Evolutionary conservation across 1,139 yeast genomes (phyloP).

Genomic region (Hanseniaspora gamundiae): DNA sequence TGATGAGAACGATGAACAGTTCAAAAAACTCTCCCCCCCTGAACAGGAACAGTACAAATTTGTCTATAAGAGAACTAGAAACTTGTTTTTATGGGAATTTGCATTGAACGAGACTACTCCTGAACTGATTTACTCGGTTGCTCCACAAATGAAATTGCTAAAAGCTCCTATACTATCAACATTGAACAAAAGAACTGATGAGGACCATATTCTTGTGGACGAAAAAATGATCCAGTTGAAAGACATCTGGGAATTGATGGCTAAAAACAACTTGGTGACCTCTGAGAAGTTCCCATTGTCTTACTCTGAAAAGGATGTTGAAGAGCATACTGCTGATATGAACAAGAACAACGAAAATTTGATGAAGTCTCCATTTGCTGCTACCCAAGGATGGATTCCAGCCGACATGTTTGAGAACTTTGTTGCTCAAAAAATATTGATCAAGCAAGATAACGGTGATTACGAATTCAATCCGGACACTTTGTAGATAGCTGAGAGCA

Average conservation of each 20-base stretch:
- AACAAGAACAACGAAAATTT: conserved; percentile 57
- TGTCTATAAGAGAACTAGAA: conserved; percentile 81
- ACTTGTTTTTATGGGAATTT: conserved; percentile 79
- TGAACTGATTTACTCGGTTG: conserved; percentile 63
- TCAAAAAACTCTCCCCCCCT: conserved; percentile 48
- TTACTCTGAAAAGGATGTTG: conserved; percentile 41
- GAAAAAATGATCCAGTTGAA: conserved; percentile 60
- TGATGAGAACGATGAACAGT: conserved; percentile 64
- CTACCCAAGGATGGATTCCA: conserved; percentile 93
- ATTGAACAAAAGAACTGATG: conserved; percentile 46
- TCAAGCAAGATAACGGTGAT: conserved; percentile 34
- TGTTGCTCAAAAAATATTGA: conserved; percentile 52
- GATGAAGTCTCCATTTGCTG: conserved; percentile 68
- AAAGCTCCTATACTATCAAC: conserved; percentile 59
- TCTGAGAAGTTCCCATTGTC: conserved; percentile 43
- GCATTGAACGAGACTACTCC: conserved; percentile 52
- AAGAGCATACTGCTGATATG: conserved; percentile 44
- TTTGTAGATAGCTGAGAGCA: conserved; percentile 4
- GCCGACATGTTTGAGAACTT: conserved; percentile 77
- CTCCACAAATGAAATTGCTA: conserved; percentile 60
- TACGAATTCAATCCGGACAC: conserved; percentile 26
- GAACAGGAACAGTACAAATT: conserved; percentile 75
- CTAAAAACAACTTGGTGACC: conserved; percentile 44
- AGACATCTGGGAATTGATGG: conserved; percentile 64
- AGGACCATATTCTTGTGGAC: conserved; percentile 55